Evolutionary conservation across 257 asterid species (phyloP).

Genomic region (Solanum appendiculatum): DNA sequence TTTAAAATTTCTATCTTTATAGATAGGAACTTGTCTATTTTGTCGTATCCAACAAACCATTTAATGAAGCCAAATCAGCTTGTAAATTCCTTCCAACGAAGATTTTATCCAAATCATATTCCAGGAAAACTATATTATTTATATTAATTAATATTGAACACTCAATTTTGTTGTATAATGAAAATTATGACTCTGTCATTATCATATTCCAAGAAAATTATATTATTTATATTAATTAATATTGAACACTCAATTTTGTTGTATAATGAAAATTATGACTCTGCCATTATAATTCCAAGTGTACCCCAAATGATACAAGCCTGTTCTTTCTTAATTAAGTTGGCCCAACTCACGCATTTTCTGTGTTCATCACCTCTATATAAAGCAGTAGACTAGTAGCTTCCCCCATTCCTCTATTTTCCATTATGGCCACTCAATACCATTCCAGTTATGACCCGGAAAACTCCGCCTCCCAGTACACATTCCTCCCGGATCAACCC

Average conservation of each 20-base stretch:
- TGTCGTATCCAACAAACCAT: neutral
- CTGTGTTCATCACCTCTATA: neutral
- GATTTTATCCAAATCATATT: neutral
- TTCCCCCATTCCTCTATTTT: neutral
- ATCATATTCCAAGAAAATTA: too few species aligned
- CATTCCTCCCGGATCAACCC: slow-evolving; percentile 24
- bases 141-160: too few species aligned
- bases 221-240: too few species aligned
- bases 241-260: too few species aligned
- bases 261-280: too few species aligned
- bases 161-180: too few species aligned
- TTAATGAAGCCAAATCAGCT: neutral
- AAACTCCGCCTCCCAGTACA: slow-evolving; percentile 18
- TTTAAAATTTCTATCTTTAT: neutral
- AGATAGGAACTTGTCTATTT: neutral
- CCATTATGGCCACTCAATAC: slow-evolving; percentile 27
- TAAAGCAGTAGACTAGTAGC: neutral
- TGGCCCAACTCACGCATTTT: neutral
- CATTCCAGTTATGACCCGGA: slow-evolving; percentile 23
- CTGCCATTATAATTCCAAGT: neutral
- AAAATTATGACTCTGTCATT: too few species aligned
- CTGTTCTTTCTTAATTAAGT: neutral
- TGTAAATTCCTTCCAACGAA: neutral
- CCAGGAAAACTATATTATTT: too few species aligned
- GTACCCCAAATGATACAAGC: neutral